These are phyloP conservation scores for Leccinum pachyderme DNA, from an alignment of 1,284 basidiomycete genomes.

Conservation along the genomic window DNA sequence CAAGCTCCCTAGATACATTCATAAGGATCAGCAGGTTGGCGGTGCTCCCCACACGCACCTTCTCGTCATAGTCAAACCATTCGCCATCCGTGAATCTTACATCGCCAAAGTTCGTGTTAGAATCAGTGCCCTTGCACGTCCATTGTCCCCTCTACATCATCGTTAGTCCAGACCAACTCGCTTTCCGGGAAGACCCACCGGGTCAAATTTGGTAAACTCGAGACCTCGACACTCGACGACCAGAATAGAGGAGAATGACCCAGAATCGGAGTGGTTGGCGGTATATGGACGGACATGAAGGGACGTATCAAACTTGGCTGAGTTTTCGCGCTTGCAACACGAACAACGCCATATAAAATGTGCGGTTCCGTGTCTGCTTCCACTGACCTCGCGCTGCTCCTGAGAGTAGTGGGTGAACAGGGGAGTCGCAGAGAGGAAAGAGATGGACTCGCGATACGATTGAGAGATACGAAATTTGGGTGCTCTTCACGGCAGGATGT, in stretches of 20 bases:
- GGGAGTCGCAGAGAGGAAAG: not conserved
- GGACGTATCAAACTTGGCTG: constrained; percentile 69
- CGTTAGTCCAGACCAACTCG: constrained; percentile 3
- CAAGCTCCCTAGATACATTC: constrained; percentile 44
- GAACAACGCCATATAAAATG: constrained; percentile 79
- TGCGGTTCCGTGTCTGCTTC: constrained; percentile 64
- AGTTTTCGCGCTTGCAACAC: constrained; percentile 74
- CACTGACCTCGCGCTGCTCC: constrained; percentile 61
- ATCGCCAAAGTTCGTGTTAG: constrained; percentile 55
- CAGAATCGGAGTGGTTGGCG: constrained; percentile 45
- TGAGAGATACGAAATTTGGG: constrained; percentile 65
- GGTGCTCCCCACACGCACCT: constrained; percentile 42
- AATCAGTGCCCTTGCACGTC: constrained; percentile 63
- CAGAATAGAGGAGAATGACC: constrained; percentile 59
- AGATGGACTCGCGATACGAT: constrained; percentile 51
- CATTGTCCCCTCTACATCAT: constrained; percentile 50
- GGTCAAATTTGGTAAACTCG: constrained; percentile 73
- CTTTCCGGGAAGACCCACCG: constrained; percentile 40
- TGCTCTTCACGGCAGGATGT: constrained; percentile 74
- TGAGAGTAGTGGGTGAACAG: constrained; percentile 28
- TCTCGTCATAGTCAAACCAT: constrained; percentile 84
- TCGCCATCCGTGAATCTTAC: constrained; percentile 63
- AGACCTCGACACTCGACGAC: constrained; percentile 75
- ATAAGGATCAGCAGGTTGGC: not conserved
- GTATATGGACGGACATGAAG: constrained; percentile 53